These are phyloP conservation scores for Coffea canephora DNA, from an alignment of 257 asterid genomes.

Conservation along the genomic window DNA sequence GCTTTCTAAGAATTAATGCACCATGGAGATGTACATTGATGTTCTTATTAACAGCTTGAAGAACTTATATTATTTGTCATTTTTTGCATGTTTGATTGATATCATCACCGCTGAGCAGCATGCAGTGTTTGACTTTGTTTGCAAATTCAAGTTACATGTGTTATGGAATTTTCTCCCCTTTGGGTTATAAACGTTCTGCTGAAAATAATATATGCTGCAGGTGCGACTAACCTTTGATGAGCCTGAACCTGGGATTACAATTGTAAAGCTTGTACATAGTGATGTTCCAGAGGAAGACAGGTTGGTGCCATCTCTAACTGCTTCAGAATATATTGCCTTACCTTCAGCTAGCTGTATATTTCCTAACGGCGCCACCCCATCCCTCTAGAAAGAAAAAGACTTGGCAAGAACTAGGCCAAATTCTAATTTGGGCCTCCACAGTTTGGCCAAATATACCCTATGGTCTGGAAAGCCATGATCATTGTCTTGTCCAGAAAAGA, in stretches of 20 bases:
- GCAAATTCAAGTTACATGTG: not conserved
- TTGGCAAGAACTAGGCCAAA: too few relatives aligned
- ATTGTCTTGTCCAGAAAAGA: not conserved
- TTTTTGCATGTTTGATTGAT: too few relatives aligned
- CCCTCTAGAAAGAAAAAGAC: too few relatives aligned
- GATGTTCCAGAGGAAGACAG: slow-evolving; percentile 97
- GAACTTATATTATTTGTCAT: not conserved
- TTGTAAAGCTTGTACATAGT: slow-evolving; percentile 67
- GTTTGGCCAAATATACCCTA: too few relatives aligned
- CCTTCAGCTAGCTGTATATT: not conserved
- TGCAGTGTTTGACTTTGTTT: not conserved
- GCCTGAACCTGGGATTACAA: slow-evolving; percentile 80
- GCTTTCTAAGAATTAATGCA: not conserved
- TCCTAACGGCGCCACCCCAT: too few relatives aligned
- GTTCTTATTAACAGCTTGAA: not conserved
- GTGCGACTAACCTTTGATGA: slow-evolving; percentile 80
- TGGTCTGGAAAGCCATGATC: not conserved
- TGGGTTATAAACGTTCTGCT: not conserved
- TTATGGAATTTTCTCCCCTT: too few relatives aligned
- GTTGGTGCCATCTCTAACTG: slow-evolving; percentile 37
- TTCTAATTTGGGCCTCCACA: too few relatives aligned
- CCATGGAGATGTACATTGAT: not conserved
- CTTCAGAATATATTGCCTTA: not conserved
- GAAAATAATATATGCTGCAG: slow-evolving; percentile 35
- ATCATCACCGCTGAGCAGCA: not conserved